phyloP scores from a whole-genome alignment of 257 asterid genomes.

The Ophiorrhiza pumila region DNA sequence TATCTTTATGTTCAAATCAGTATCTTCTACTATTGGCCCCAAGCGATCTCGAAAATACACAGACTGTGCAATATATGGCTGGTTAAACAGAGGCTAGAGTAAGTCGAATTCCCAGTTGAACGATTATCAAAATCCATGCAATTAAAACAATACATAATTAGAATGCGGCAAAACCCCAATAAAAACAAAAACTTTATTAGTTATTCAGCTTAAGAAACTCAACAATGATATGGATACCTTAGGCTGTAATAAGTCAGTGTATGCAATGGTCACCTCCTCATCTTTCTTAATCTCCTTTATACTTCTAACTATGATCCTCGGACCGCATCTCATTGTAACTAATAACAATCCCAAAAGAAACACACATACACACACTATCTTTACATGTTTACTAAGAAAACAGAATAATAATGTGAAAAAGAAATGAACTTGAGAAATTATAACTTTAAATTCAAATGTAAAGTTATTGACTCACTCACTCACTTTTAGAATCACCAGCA shows the following conservation, averaged over 20 bases:
- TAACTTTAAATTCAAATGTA: not conserved
- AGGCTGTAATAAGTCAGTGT: conserved; percentile 78
- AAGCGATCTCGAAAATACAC: no score
- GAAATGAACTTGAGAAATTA: not conserved
- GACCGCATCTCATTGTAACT: conserved; percentile 35
- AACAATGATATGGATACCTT: conserved; percentile 37
- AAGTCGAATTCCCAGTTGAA: no score
- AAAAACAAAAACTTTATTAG: not conserved
- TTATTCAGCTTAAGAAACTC: no score
- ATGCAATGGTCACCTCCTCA: conserved; percentile 72
- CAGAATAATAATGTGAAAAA: not conserved
- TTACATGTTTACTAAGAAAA: not conserved
- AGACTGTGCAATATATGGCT: no score
- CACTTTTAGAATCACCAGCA: conserved; percentile 2
- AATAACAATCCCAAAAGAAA: not conserved
- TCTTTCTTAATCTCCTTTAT: conserved; percentile 50
- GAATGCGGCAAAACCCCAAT: not conserved
- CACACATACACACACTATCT: no score
- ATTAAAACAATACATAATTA: no score
- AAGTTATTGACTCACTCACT: not conserved
- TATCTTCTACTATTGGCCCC: not conserved
- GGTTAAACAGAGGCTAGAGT: no score
- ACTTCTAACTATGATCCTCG: conserved; percentile 60
- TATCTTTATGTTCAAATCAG: not conserved
- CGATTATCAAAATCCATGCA: no score